Evolutionary conservation across 352 stramenopile species (phyloP), one percentile per base, ranked within the genome.

Genomic region (Pythium graminicola): DNA sequence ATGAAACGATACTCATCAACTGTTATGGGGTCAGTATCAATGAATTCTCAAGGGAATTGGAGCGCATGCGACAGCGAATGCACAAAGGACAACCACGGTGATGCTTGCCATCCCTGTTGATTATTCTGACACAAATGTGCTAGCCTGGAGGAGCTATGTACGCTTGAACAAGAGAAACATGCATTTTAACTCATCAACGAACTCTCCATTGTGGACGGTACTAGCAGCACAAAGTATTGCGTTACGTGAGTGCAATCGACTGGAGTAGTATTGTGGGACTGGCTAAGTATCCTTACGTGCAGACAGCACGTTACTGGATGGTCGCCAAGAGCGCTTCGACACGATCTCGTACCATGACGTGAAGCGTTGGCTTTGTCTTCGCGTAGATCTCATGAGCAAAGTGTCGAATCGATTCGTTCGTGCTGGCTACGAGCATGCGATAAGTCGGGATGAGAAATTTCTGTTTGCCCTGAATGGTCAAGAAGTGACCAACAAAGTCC

Each of bases 361-460:
- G 79, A n/a, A 90, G 60, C 36, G 69, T 69, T 14, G 47, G 60
- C 26, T 70, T 70, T 9, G 64, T 82, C 35, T 47, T 59, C 16
- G 42, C 53, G 50, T 85, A 88, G 1, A 69, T 76, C 1, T 81
- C 48, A 6, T 28, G 23, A 1, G 74, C 79, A 23, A 86, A 83
- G 39, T 62, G 58, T 10, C 62, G 69, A 17, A 85, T 62, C 20
- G 48, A 41, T 5, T 62, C 32, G 35, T 69, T 76, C 9, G 67
- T 19, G 27, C 72, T 86, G 24, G 62, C 51, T 3, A 73, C 71
- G 17, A 90, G 67, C 43, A 76, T 20, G 11, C 79, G 72, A 60
- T 85, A 90, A 32, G 86, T 56, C 45, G 79, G 79, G 20, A 90
- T 74, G 57, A 86, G 76, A 59, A 88, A 88, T 51, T 90, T 90